Evolutionary conservation across 2,329 filamentous ascomycete species (phyloP), one percentile per base, ranked within the genome.

Genomic region (Aspergillus persii): DNA sequence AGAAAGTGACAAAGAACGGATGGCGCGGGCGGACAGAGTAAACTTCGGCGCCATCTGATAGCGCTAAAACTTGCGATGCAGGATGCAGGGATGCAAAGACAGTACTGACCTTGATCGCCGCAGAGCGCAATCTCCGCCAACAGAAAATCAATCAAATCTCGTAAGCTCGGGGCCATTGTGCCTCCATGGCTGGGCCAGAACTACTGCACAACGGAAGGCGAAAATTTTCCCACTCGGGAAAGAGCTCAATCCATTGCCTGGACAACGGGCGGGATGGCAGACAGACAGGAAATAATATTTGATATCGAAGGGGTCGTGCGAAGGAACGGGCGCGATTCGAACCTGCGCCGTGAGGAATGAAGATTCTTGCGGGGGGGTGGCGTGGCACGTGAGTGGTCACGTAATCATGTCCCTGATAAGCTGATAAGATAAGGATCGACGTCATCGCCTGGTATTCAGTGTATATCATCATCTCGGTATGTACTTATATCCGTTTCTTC

Each of bases 121-220:
- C 80, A 80, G 50, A 87, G 77, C 27, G 85, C 85, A 70, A 88
- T 81, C 71, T 86, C 82, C 60, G 81, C 80, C 51, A 87, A 75
- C 57, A 88, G 68, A 72, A 80, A 83, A 68, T 86, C 80, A 61
- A 87, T 78, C 63, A 88, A 73, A 53, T 81, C 79, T 68, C 85
- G 84, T 60, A 86, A 75, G 56, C 81, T 81, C 59, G 74, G 76
- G 55, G 75, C 77, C 81, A 83, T 83, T 46, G 54, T 64, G 39
- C 54, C 48, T 55, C 60, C 66, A 66, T 66, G 50, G 54, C 59
- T 60, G 39, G 41, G 36, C 39, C 39, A 30, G 23, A 26, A 29
- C 53, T 59, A 56, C 47, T 44, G 6, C 23, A 15, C 27, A 31
- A 26, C 33, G 15, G 39, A 52, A 29, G 27, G 41, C 41, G 56